Evolutionary conservation across 805 yeast genomes (phyloP).

Genomic region (Teunomyces funiuensis): DNA sequence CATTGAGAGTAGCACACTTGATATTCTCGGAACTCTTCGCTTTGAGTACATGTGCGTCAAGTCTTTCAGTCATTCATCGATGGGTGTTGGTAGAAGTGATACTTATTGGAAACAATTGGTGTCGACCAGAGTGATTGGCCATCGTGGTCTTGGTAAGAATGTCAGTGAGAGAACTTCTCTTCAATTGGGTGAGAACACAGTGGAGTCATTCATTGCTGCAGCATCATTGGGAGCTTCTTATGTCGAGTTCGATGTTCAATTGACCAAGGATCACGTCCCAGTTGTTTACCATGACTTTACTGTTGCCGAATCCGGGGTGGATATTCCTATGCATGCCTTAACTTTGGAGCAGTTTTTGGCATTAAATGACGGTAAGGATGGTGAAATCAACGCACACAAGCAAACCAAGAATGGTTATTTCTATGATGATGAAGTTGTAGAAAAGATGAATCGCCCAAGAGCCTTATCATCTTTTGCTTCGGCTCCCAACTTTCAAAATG

Average conservation of each 20-base stretch:
- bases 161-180: slow-evolving; percentile 66
- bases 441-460: slow-evolving; percentile 36
- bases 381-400: background rate
- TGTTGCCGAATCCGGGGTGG: slow-evolving; percentile 94
- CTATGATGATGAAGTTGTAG: slow-evolving; percentile 36
- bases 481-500: slow-evolving; percentile 26
- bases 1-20: slow-evolving; percentile 67
- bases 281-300: slow-evolving; percentile 93
- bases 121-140: slow-evolving; percentile 90
- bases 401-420: slow-evolving; percentile 21
- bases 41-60: slow-evolving; percentile 73
- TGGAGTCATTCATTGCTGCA: slow-evolving; percentile 93
- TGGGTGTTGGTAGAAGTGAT: slow-evolving; percentile 64
- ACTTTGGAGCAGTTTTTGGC: slow-evolving; percentile 86
- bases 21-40: slow-evolving; percentile 71
- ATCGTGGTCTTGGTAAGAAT: slow-evolving; percentile 92
- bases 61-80: slow-evolving; percentile 69
- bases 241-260: slow-evolving; percentile 94
- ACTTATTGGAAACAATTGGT: slow-evolving; percentile 91
- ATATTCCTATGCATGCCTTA: slow-evolving; percentile 91
- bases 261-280: slow-evolving; percentile 87
- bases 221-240: slow-evolving; percentile 95
- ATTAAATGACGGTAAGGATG: slow-evolving; percentile 34
- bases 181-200: slow-evolving; percentile 93
- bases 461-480: slow-evolving; percentile 38